Base-by-base conservation (phyloP, 208 protist genomes). In the Acanthamoeba culbertsoni region DNA sequence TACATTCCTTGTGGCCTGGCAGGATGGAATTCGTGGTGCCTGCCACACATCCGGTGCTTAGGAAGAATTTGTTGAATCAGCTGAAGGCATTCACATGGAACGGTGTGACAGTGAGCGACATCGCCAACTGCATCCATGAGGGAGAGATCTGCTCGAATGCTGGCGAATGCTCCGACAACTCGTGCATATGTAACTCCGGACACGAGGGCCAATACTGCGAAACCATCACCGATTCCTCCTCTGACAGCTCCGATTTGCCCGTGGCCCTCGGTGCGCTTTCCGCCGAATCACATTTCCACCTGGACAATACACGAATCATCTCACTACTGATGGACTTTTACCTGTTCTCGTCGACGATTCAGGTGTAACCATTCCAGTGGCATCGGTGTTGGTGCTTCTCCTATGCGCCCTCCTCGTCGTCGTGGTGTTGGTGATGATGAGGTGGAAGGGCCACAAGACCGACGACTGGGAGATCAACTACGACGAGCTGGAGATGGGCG, bases 401-500 rank as follows among this genome's bases (percentile, higher is more conserved):
- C 12, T 68, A 14, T 37, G 16, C 59, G 59, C 28, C 0, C 5
- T 12, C 14, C 42, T 7, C 63, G 23, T 43, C 35, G 20, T 75
- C 12, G 12, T 75, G 59, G 59, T 26, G 59, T n/a, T 68, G n/a
- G 7, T 68, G n/a, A 14, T 7, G n/a, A 26, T 68, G 20, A 7
- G 31, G 59, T 10, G 59, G 8, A 26, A 33, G 59, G 31, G 31
- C 59, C 8, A 8, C 8, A 6, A n/a, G 8, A 26, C 14, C 59
- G 59, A 68, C 59, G 23, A 68, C 28, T 84, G 73, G 82, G 82
- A 90, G 37, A 90, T 90, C 35, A 7, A 71, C 33, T 45, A 33
- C n/a, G 53, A 45, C 82, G 82, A 90, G 48, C 82, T 90, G 10
- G 51, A 90, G 82, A 71, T 90, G 6, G 51, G 42, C 6, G 51